Evolutionary conservation across 441 rosid genomes (phyloP), one percentile per base, ranked within the genome.

Genomic region (Pelargonium cotyledonis): DNA sequence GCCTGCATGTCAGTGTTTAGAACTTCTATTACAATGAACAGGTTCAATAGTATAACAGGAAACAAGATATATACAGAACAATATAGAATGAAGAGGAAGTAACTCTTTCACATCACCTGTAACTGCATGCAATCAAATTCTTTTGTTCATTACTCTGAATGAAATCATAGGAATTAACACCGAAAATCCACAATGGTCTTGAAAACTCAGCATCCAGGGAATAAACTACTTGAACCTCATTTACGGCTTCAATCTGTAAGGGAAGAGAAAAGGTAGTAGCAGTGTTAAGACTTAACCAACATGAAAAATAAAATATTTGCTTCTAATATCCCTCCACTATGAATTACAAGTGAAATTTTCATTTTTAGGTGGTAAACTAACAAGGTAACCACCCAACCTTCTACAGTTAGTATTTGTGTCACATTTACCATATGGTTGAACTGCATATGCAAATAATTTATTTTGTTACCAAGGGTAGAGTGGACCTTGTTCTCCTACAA

Each of bases 111-210:
- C 57, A 7, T 71, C 81, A 94, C 97, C 96, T 87, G 78, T 86
- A 89, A 85, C 85, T 84, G 82, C 96, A 91, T 11, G 89, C 95
- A 78, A 89, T 84, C 73, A 88, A 23, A 76, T 84, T 85, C 73
- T 85, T 82, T 66, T 80, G 85, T 53, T 75, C 85, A 67, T 80
- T 69, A 65, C 75, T 81, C 82, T 79, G 77, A 75, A 89, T 74
- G 68, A 91, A 72, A 70, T 85, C 96, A 73, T 88, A 91, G 71
- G 96, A 94, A 74, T 84, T 91, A 61, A 79, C 78, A 72, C 97
- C 90, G 53, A 88, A 91, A 73, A 85, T 75, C 97, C 96, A 89
- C 55, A 88, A 72, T 65, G 99, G 96, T 79, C 84, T 85, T 23
- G 97, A 69, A 74, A 94, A 91, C 85, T 94, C 96, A 58, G 92